Evolutionary conservation across 2,329 filamentous ascomycete species (phyloP), one percentile per base, ranked within the genome.

Genomic region (Talaromyces sp.): DNA sequence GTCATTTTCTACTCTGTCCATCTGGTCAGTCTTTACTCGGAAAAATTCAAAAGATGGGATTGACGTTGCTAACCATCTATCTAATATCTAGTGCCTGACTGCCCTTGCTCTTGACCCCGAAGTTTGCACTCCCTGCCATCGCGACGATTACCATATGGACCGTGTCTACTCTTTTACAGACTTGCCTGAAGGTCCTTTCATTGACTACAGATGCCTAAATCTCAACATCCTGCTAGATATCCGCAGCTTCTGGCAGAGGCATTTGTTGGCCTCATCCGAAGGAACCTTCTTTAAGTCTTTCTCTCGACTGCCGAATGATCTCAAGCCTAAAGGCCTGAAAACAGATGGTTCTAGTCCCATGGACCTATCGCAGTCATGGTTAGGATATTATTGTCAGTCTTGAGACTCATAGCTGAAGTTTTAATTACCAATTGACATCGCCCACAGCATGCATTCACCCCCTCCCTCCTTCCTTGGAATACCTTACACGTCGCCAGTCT

Each of bases 171-270:
- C 60, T 24, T 63, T 59, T 30, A 37, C 24, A 5, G 14, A 35
- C 1, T 24, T 44, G 8, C 19, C 36, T 11, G 45, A 35, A 6
- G 40, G 29, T 2, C 51, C 62, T 3, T 56, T 65, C 13, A 57
- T 68, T 17, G 30, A 53, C 3, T 48, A 58, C 3, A 50, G 58
- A 1, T 46, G 54, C 1, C 51, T 74, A 3, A 58, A 74, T 37
- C 56, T 74, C 4, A 17, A 57, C 22, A 64, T 58, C 7, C 41
- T 76, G n/a, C 49, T 76, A 20, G 69, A 75, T 35, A 69, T 76
- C 16, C 68, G 73, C 13, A 73, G 73, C 52, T 77, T 76, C 52
- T 77, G 73, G 73, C 69, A 74, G 32, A 65, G 68, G 3, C 73
- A 77, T 56, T 52, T 77, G 7, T 62, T 71, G 9, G 68, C 65